Evolutionary conservation across 2,329 filamentous ascomycete genomes (phyloP), one percentile per base, ranked within the genome.

Genomic region (Celoporthe dispersa): DNA sequence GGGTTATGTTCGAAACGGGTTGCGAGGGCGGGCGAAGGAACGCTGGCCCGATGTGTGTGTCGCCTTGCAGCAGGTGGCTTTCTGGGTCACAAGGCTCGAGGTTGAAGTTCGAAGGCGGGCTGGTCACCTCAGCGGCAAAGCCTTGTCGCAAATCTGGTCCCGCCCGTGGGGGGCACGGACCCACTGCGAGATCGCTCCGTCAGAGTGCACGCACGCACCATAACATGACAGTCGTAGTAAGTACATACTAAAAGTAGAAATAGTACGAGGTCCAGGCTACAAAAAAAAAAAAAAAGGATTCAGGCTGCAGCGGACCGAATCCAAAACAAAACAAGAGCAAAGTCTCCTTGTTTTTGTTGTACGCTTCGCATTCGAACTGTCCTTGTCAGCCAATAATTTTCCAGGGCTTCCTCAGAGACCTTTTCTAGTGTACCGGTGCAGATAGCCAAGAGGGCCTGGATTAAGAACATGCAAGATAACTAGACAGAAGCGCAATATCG

Each of bases 41-140:
- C 61, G 64, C 22, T 64, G 57, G 60, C 70, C 67, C 67, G 64
- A 48, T n/a, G 44, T 48, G 22, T 48, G 44, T n/a, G 41, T 51
- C 62, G 62, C 62, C 39, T 14, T 64, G 62, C 62, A 44, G 37
- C 61, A 48, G 39, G 62, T 48, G 65, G 67, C 64, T 62, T 64
- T 63, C 22, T 65, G 53, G 41, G 64, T 60, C 67, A 55, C 66
- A 59, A 55, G 65, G 59, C 59, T 62, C 67, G 61, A 67, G 19
- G 70, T 71, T 39, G 67, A 69, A 60, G 67, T 64, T 67, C 66
- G 60, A 63, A 59, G 66, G 70, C 55, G 25, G 68, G 28, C 57
- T 68, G 48, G 57, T 69, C 63, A 57, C 51, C 70, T 71, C 70
- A 71, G 62, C 67, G 67, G 69, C 62, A 71, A 71, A 71, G 69